Percentiles rank a stretch among this genome's conserved stretches.
Evolutionary conservation across 23 red algal species (phyloP).

Genomic region (Gracilaria gracilis): DNA sequence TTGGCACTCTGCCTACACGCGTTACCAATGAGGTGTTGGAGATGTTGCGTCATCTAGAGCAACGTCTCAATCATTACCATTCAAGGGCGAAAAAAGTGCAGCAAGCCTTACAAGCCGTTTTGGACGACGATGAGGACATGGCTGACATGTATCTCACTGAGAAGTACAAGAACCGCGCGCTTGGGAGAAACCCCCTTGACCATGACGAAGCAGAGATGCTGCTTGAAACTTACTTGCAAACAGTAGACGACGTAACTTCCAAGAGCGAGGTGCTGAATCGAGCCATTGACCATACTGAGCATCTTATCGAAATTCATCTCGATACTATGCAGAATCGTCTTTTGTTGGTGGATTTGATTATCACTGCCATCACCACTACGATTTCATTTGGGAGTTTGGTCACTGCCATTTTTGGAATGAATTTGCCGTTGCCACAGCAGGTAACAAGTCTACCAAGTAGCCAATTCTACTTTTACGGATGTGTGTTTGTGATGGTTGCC

Average conservation of each 20-base stretch:
- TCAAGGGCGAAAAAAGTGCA: constrained; percentile 71
- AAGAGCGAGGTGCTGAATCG: constrained; percentile 60
- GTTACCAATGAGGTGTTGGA: constrained; percentile 73
- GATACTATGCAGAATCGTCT: constrained; percentile 94
- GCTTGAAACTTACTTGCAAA: constrained; percentile 90
- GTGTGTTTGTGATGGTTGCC: constrained; percentile 39
- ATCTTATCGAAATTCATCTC: constrained; percentile 86
- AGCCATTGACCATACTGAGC: constrained; percentile 93
- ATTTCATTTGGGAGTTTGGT: constrained; percentile 81
- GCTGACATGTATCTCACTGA: constrained; percentile 92
- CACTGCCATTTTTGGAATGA: constrained; percentile 91
- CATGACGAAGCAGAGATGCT: constrained; percentile 91
- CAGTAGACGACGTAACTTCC: constrained; percentile 80
- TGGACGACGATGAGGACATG: constrained; percentile 96
- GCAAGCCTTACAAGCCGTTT: constrained; percentile 73
- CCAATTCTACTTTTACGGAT: constrained; percentile 72
- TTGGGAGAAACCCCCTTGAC: constrained; percentile 67
- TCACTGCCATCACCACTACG: constrained; percentile 72
- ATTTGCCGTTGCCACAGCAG: constrained; percentile 75
- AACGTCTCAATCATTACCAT: constrained; percentile 80
- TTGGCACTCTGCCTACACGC: constrained; percentile 44
- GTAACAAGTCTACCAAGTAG: constrained; percentile 59
- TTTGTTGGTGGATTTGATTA: constrained; percentile 82
- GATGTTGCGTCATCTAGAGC: constrained; percentile 78
- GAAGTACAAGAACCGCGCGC: constrained; percentile 56